These are phyloP conservation scores for Fusarium sp. DNA, from an alignment of 2,329 filamentous ascomycete genomes.

Conservation along the genomic window DNA sequence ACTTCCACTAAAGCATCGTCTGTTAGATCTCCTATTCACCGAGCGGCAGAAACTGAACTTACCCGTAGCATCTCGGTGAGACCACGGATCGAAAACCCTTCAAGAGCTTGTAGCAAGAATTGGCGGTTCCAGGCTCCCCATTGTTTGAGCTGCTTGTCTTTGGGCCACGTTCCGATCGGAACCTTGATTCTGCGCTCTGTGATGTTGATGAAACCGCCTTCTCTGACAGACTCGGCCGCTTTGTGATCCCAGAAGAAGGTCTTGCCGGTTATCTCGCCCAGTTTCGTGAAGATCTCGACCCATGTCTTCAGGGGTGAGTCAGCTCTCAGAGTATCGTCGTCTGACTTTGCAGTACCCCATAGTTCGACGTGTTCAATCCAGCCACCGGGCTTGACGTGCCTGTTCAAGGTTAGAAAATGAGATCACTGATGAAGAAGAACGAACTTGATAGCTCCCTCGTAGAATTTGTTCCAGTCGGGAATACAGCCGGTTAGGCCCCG, in stretches of 20 bases:
- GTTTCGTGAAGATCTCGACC: constrained; percentile 16
- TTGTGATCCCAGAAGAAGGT: constrained; percentile 25
- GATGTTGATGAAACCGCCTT: constrained; percentile 14
- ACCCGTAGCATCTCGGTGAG: constrained; percentile 21
- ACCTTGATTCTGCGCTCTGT: constrained; percentile 23
- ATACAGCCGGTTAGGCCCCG: constrained; percentile 25
- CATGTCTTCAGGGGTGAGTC: constrained; percentile 27
- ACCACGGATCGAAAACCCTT: constrained; percentile 27
- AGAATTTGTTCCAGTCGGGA: constrained; percentile 18
- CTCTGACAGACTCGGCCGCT: constrained; percentile 6
- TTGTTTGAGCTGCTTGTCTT: constrained; percentile 26
- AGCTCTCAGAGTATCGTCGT: constrained; percentile 16
- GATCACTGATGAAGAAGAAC: accelerated
- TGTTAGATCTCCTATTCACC: background rate
- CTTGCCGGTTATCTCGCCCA: constrained; percentile 20
- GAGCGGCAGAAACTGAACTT: accelerated
- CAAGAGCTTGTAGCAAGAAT: constrained; percentile 16
- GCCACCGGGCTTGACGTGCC: constrained; percentile 16
- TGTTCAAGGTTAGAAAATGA: background rate
- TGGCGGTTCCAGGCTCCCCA: constrained; percentile 34
- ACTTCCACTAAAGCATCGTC: background rate
- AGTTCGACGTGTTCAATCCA: constrained; percentile 31
- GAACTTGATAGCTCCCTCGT: constrained; percentile 15
- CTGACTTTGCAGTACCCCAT: constrained; percentile 20
- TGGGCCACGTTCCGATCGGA: constrained; percentile 21